A percentile compares a stretch with the other conserved stretches of the same genome.
These are phyloP conservation scores for Cordyceps farinosa DNA, from an alignment of 2,329 filamentous ascomycete genomes.

Conservation along the genomic window DNA sequence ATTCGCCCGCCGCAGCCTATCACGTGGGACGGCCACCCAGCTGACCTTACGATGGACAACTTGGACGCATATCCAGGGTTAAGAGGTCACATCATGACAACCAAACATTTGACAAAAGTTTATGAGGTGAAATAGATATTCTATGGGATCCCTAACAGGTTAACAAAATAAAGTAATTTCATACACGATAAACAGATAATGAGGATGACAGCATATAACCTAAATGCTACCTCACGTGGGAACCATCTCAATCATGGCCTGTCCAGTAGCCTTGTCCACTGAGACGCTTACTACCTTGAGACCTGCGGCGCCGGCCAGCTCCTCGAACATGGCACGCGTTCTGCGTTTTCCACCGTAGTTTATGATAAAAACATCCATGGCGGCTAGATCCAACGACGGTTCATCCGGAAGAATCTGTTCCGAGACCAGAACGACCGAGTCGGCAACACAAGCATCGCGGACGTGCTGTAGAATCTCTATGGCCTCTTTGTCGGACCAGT, in stretches of 20 bases:
- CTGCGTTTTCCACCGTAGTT: slow-evolving; percentile 1
- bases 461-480: background rate
- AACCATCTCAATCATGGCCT: background rate
- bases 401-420: slow-evolving; percentile 3
- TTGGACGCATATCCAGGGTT: too few relatives aligned
- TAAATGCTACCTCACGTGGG: background rate
- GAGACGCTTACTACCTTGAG: background rate
- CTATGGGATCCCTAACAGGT: too few relatives aligned
- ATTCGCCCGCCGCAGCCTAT: too few relatives aligned
- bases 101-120: too few relatives aligned
- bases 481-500: slow-evolving; percentile 33
- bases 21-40: too few relatives aligned
- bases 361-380: background rate
- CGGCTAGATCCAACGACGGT: background rate
- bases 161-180: too few relatives aligned
- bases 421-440: slow-evolving; percentile 2
- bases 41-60: too few relatives aligned
- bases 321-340: background rate
- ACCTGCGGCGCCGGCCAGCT: background rate
- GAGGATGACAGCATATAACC: too few relatives aligned
- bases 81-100: too few relatives aligned
- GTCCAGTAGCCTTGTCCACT: background rate
- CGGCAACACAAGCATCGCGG: background rate
- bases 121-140: too few relatives aligned
- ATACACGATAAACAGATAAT: too few relatives aligned